Evolutionary conservation across 257 asterid genomes (phyloP), one percentile per base, ranked within the genome.

Genomic region (Penstemon davidsonii): DNA sequence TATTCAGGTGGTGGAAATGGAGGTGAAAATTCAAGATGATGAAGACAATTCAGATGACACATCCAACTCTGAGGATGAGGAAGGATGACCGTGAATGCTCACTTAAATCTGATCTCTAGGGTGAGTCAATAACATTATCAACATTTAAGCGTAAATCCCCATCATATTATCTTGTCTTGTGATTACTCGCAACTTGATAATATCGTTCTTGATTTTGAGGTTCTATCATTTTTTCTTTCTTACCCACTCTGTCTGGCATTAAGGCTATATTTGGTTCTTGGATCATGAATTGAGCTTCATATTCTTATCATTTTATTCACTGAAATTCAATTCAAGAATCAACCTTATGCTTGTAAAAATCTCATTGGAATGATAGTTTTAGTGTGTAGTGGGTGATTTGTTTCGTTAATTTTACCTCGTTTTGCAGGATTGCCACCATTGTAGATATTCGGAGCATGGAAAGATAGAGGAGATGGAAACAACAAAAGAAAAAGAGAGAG

Each of bases 361-460:
- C 56, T n/a, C 19, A 51, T 2, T 11, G 12, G 6, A 12, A 51
- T 7, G 56, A 51, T 51, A 12, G 19, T 19, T 51, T 15, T 51
- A 4, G 0, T 11, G 33, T 3, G 12, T 15, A 4, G 56, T 10
- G 56, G 12, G 33, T 19, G 41, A 55, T 55, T 25, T 2, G 33
- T 4, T 55, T 7, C 18, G 42, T 4, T 6, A 57, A 9, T 18
- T 44, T 33, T 54, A 42, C 38, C 36, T 41, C 44, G 25, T 55
- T 64, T 69, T 64, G 73, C 70, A 80, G 84, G 72, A 39, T 61
- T 43, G 36, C 63, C 13, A 12, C 47, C 61, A 8, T 40, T 76
- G 81, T 76, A 80, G 68, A 76, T 80, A 76, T 61, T 53, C n/a
- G 45, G 66, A 72, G 56, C 53, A 10, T 40, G 79, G 72, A 55